phyloP scores from a whole-genome alignment of 2,329 filamentous ascomycete species.

The Fonsecaea pugnacius region DNA sequence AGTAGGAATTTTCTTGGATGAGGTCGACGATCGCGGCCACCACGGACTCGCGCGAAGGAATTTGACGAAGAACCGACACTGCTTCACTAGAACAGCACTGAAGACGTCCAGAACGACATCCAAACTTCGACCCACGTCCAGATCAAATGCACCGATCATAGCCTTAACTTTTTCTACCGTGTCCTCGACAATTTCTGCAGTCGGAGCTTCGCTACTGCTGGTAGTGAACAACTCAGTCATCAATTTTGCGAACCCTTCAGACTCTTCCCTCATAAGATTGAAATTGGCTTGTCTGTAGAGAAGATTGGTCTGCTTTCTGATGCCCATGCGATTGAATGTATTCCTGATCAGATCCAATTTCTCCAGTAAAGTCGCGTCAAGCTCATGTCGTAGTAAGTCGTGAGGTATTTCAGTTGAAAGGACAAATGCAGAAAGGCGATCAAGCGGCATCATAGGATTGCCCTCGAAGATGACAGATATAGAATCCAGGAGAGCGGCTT shows the following conservation, averaged over 20 bases:
- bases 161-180: conserved; percentile 92
- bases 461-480: conserved; percentile 78
- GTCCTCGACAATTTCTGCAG: conserved; percentile 75
- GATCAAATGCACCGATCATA: conserved; percentile 92
- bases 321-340: conserved; percentile 81
- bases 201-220: conserved; percentile 73
- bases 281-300: conserved; percentile 97
- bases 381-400: conserved; percentile 73
- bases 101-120: conserved; percentile 96
- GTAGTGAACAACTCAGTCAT: conserved; percentile 95
- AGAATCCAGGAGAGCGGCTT: conserved; percentile 47
- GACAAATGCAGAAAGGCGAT: conserved; percentile 68
- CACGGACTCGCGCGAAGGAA: conserved; percentile 89
- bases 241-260: conserved; percentile 94
- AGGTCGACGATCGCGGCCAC: conserved; percentile 74
- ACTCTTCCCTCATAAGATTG: conserved; percentile 92
- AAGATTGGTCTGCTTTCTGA: conserved; percentile 88
- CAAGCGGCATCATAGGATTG: conserved; percentile 60
- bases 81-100: conserved; percentile 88
- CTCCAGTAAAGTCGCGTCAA: conserved; percentile 79
- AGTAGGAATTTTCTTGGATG: conserved; percentile 5
- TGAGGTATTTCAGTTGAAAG: conserved; percentile 73
- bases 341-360: conserved; percentile 78
- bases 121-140: conserved; percentile 91
- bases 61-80: conserved; percentile 92